Conservation (phyloP, 768 basidiomycete genomes). For the Auricularia heimuer region DNA sequence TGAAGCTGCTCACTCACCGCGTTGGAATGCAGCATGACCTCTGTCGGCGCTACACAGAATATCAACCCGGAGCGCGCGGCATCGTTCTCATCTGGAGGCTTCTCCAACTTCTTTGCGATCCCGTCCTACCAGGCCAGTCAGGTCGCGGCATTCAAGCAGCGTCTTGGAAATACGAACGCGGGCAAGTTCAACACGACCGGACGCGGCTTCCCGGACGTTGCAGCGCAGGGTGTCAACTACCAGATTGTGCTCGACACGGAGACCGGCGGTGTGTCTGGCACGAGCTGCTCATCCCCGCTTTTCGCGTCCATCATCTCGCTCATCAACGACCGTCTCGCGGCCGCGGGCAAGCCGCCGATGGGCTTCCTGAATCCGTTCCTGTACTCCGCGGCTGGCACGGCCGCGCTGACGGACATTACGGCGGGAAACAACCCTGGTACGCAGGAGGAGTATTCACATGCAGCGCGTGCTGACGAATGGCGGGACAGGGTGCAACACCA, state of each 20-base stretch:
- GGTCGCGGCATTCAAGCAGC: slow-evolving; percentile 17
- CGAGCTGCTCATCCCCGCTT: slow-evolving; percentile 14
- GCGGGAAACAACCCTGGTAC: slow-evolving; percentile 10
- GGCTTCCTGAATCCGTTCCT: slow-evolving; percentile 15
- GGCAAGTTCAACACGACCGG: slow-evolving; percentile 5
- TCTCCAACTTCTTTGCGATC: slow-evolving; percentile 34
- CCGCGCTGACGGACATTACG: slow-evolving; percentile 20
- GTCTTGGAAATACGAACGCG: neutral
- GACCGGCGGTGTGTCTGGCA: slow-evolving; percentile 9
- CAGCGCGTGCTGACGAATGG: slow-evolving; percentile 7
- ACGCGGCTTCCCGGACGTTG: slow-evolving; percentile 16
- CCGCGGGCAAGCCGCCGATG: slow-evolving; percentile 10
- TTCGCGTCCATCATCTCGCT: slow-evolving; percentile 23
- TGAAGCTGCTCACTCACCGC: neutral
- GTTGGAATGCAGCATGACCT: slow-evolving; percentile 5
- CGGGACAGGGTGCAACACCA: slow-evolving; percentile 10
- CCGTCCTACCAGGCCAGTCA: slow-evolving; percentile 29
- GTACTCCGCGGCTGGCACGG: slow-evolving; percentile 11
- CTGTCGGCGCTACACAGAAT: slow-evolving; percentile 11
- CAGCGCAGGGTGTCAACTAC: slow-evolving; percentile 11
- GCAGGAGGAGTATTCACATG: slow-evolving; percentile 15
- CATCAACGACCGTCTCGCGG: slow-evolving; percentile 22
- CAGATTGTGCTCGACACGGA: slow-evolving; percentile 7
- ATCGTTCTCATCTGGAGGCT: slow-evolving; percentile 17
- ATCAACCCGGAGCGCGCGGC: slow-evolving; percentile 11